phyloP scores from a whole-genome alignment of 805 yeast genomes.

The Saturnispora mendoncae region DNA sequence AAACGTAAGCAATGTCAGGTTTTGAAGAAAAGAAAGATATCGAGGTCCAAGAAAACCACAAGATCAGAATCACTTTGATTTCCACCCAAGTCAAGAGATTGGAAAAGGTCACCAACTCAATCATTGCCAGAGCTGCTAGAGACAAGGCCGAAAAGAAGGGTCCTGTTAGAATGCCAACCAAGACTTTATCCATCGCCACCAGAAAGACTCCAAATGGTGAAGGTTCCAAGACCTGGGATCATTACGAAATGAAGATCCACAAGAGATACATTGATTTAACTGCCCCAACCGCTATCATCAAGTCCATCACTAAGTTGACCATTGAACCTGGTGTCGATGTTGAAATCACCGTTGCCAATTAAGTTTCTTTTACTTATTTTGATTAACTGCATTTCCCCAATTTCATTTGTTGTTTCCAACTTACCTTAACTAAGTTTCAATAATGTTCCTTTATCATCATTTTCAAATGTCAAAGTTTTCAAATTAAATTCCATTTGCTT shows the following conservation, averaged over 20 bases:
- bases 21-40: constrained; percentile 68
- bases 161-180: constrained; percentile 99
- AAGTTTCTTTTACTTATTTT: constrained; percentile 30
- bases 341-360: constrained; percentile 84
- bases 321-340: constrained; percentile 99
- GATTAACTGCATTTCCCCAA: too few relatives aligned
- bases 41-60: constrained; percentile 78
- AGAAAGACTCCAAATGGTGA: constrained; percentile 99
- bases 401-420: too few relatives aligned
- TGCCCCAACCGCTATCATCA: constrained; percentile 90
- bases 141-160: constrained; percentile 89
- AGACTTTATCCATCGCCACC: constrained; percentile 95
- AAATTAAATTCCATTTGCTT: neutral
- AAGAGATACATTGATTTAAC: constrained; percentile 98
- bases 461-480: neutral
- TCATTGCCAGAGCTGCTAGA: constrained; percentile 78
- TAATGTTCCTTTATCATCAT: neutral
- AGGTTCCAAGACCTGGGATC: constrained; percentile 99
- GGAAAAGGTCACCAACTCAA: constrained; percentile 91
- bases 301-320: constrained; percentile 95
- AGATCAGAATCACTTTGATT: constrained; percentile 98
- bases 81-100: constrained; percentile 98
- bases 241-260: constrained; percentile 99
- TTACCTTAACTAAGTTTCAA: too few relatives aligned
- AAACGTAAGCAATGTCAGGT: constrained; percentile 56